Evolutionary conservation across 495 filamentous ascomycete species (phyloP).

Genomic region (Penicillium canariense): DNA sequence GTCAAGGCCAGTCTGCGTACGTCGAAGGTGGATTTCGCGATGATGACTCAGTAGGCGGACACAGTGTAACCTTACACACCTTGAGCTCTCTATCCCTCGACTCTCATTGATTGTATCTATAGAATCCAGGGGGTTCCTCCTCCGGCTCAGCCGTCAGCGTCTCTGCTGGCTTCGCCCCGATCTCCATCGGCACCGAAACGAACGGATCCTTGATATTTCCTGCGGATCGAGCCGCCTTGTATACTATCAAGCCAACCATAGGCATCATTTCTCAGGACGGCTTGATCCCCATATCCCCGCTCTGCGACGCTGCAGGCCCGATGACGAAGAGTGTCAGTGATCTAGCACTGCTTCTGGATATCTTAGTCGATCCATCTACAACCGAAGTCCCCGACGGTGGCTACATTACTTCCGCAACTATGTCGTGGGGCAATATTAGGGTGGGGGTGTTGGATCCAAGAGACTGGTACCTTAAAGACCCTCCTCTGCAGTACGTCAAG

Average conservation of each 20-base stretch:
- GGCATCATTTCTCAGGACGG: constrained; percentile 28
- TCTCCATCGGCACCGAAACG: constrained; percentile 48
- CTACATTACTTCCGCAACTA: not conserved
- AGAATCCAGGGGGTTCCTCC: constrained; percentile 47
- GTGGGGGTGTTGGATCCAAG: not conserved
- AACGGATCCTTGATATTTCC: constrained; percentile 43
- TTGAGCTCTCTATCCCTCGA: not conserved
- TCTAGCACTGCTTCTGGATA: constrained; percentile 24
- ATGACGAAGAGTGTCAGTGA: constrained; percentile 33
- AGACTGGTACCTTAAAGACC: not conserved
- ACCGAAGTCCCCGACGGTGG: not conserved
- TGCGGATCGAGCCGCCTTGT: constrained; percentile 40
- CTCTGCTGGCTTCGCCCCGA: constrained; percentile 42
- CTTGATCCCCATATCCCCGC: constrained; percentile 28
- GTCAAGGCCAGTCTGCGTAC: no score
- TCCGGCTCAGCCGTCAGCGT: constrained; percentile 48
- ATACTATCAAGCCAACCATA: constrained; percentile 37
- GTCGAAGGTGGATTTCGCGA: no score
- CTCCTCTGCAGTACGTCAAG: not conserved
- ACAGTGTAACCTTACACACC: not conserved
- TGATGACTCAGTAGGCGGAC: not conserved
- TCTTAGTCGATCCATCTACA: not conserved
- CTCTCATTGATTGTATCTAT: not conserved
- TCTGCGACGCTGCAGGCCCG: constrained; percentile 32
- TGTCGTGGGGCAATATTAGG: not conserved